Evolutionary conservation across 495 filamentous ascomycete species (phyloP).

Genomic region (Neurospora tetrasperma): DNA sequence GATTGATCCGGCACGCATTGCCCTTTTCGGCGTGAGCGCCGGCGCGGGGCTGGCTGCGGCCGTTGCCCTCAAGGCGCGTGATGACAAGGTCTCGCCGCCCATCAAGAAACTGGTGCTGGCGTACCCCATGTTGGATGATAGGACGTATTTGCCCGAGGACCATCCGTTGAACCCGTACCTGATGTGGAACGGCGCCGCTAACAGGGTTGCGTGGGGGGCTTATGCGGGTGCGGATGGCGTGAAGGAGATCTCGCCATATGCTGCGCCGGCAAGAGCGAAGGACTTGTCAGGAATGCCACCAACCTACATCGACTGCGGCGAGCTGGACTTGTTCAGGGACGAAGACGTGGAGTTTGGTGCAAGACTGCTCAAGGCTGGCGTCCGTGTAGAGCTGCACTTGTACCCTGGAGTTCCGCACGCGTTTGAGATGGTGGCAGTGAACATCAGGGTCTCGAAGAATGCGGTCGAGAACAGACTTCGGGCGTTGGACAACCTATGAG

Average conservation of each 20-base stretch:
- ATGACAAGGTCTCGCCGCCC: slow-evolving; percentile 17
- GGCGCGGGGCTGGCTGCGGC: slow-evolving; percentile 32
- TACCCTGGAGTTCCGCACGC: slow-evolving; percentile 40
- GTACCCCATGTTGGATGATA: slow-evolving; percentile 37
- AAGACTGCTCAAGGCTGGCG: slow-evolving; percentile 25
- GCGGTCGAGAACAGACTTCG: slow-evolving; percentile 10
- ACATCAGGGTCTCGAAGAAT: slow-evolving; percentile 1
- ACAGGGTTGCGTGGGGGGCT: slow-evolving; percentile 24
- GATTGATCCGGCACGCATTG: slow-evolving; percentile 29
- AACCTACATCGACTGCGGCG: slow-evolving; percentile 29
- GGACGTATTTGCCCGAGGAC: slow-evolving; percentile 14
- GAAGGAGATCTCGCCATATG: slow-evolving; percentile 26
- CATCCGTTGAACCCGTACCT: slow-evolving; percentile 18
- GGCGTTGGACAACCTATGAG: slow-evolving; percentile 10
- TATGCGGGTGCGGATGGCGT: slow-evolving; percentile 15
- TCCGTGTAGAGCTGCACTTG: slow-evolving; percentile 39
- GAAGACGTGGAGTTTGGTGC: slow-evolving; percentile 32
- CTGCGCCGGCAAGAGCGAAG: slow-evolving; percentile 22
- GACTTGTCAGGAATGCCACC: slow-evolving; percentile 26
- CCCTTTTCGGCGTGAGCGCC: slow-evolving; percentile 27
- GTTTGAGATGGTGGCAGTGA: slow-evolving; percentile 24
- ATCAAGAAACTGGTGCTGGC: slow-evolving; percentile 23
- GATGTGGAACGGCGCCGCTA: slow-evolving; percentile 26
- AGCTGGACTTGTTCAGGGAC: slow-evolving; percentile 34
- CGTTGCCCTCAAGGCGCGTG: slow-evolving; percentile 23